Conservation (phyloP, 176 grass and related monocot species). For the Urochloa ruziziensis region DNA sequence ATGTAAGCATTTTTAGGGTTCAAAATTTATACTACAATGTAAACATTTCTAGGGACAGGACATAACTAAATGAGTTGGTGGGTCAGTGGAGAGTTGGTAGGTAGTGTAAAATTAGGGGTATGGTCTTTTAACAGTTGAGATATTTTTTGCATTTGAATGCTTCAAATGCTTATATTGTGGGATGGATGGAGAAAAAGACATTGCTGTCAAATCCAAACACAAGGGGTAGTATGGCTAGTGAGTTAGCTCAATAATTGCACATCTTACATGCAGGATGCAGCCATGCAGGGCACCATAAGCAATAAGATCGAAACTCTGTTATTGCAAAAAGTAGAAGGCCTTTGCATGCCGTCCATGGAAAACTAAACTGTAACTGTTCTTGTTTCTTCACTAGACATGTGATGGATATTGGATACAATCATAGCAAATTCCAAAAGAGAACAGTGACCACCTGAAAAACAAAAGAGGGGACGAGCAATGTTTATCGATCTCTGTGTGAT, state of each 20-base stretch:
- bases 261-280: slow-evolving; percentile 35
- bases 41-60: no score
- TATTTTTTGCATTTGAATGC: no score
- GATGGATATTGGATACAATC: not conserved
- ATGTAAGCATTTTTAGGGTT: no score
- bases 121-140: no score
- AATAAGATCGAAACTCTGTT: not conserved
- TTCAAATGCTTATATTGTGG: no score
- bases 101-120: no score
- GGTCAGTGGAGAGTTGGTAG: no score
- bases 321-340: slow-evolving; percentile 18
- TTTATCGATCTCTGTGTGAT: not conserved
- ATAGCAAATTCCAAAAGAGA: not conserved
- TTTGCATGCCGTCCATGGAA: slow-evolving; percentile 31
- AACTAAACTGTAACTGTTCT: slow-evolving; percentile 6
- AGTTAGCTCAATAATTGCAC: slow-evolving; percentile 37
- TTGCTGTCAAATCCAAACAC: slow-evolving; percentile 32
- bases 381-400: not conserved
- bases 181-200: slow-evolving; percentile 14
- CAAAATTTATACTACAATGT: no score
- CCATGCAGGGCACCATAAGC: not conserved
- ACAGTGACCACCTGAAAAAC: slow-evolving; percentile 7
- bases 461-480: not conserved
- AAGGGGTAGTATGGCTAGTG: not conserved
- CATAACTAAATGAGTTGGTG: no score